Percentiles rank a stretch among this genome's conserved stretches.
These are phyloP conservation scores for Fomitopsis palustris DNA, from an alignment of 1,284 basidiomycete species.

Conservation along the genomic window DNA sequence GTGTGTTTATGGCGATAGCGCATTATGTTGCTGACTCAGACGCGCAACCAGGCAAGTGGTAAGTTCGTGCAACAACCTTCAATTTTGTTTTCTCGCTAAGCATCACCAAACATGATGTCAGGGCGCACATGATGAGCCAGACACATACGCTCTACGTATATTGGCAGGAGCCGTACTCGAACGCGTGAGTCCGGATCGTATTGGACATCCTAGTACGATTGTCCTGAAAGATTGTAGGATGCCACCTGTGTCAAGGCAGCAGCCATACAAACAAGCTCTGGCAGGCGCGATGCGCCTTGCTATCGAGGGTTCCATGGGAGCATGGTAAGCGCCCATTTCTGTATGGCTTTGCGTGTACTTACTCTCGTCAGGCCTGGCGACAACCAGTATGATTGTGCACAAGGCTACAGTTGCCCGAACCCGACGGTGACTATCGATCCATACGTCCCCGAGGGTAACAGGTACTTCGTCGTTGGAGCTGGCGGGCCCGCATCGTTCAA, in stretches of 20 bases:
- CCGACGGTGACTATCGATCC: constrained; percentile 50
- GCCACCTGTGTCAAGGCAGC: constrained; percentile 54
- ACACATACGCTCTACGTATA: constrained; percentile 63
- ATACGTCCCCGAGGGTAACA: constrained; percentile 48
- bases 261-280: constrained; percentile 52
- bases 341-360: neutral
- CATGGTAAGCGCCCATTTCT: constrained; percentile 40
- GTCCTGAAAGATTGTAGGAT: constrained; percentile 35
- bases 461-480: constrained; percentile 59
- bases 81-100: neutral
- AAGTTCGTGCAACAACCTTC: neutral
- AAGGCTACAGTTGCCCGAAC: constrained; percentile 47
- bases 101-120: neutral
- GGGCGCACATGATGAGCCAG: constrained; percentile 62
- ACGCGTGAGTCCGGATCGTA: constrained; percentile 38
- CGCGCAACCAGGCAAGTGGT: constrained; percentile 47
- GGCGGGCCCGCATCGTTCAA: constrained; percentile 58
- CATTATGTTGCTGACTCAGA: neutral
- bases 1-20: constrained; percentile 12
- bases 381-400: constrained; percentile 50
- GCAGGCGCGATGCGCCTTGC: constrained; percentile 59
- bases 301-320: constrained; percentile 55
- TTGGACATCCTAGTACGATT: neutral
- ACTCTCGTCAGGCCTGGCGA: constrained; percentile 50
- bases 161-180: constrained; percentile 67